Percentiles rank a stretch among this genome's conserved stretches.
Conservation (phyloP, 1,284 basidiomycete species). For the Dichomitus squalens region DNA sequence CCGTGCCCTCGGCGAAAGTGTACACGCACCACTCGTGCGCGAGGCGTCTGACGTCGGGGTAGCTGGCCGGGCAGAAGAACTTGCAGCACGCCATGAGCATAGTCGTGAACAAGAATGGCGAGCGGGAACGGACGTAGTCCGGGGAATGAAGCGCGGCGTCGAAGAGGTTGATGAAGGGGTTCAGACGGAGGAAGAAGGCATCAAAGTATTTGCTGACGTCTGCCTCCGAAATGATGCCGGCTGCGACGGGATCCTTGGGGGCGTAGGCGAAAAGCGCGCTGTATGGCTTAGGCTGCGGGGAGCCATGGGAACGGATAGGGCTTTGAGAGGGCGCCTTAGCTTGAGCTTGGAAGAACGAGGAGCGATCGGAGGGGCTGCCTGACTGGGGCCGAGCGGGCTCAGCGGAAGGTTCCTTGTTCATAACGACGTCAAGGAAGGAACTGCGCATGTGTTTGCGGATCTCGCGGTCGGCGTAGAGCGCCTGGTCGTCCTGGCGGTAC, state of each 20-base stretch:
- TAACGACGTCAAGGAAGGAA: conserved; percentile 79
- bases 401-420: conserved; percentile 55
- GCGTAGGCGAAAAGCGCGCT: conserved; percentile 34
- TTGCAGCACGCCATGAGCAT: conserved; percentile 84
- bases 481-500: conserved; percentile 53
- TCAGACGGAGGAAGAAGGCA: conserved; percentile 74
- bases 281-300: conserved; percentile 26
- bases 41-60: conserved; percentile 66
- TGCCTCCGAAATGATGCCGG: conserved; percentile 66
- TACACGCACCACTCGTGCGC: conserved; percentile 72
- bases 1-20: conserved; percentile 76
- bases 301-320: conserved; percentile 20
- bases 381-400: conserved; percentile 21
- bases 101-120: conserved; percentile 79
- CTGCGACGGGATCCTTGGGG: conserved; percentile 65
- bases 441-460: conserved; percentile 66
- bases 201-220: conserved; percentile 74
- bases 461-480: conserved; percentile 70
- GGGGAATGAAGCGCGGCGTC: conserved; percentile 78
- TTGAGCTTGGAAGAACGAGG: conserved; percentile 16
- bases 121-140: conserved; percentile 71
- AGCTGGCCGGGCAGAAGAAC: conserved; percentile 76
- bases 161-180: conserved; percentile 84
- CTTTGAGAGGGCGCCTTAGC: conserved; percentile 29
- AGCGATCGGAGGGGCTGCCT: conserved; percentile 15